Evolutionary conservation across 371 early-diverging fungal genomes (phyloP), one percentile per base, ranked within the genome.

Genomic region (Mortierella sp.): DNA sequence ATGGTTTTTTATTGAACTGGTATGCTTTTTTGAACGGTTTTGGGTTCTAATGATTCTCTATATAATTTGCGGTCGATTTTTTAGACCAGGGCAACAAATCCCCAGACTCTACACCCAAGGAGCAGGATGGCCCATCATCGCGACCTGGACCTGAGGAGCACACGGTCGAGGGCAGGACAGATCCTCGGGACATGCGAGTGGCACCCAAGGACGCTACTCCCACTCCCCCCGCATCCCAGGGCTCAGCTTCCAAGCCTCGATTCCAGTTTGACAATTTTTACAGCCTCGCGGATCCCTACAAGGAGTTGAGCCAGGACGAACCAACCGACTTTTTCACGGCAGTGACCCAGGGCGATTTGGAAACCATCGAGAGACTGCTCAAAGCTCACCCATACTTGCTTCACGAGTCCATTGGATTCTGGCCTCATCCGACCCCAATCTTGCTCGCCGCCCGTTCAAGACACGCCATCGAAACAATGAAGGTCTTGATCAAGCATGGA

Each of bases 201-300:
- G 40, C 26, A 7, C 71, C 71, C 53, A 76, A 71, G 40, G 76
- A 70, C 5, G 61, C n/a, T 31, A 22, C 72, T 29, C 68, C 68
- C 9, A 22, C 72, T 29, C 68, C 68, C 9, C 74, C 74, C 39
- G 13, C 63, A 8, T 73, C 74, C 34, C 67, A 55, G 40, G 45
- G 53, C 13, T 26, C 53, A 11, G 53, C 53, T 53, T 53, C 70
- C 31, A 77, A 77, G 34, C 71, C 68, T 24, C 74, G 72, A 2
- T 65, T 82, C 11, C 78, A 70, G 45, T 66, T 74, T 22, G 74
- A 82, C 67, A 82, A 82, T 70, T 82, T 82, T 74, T 82, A 82
- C 70, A 82, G 82, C 58, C 77, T 82, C 13, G 61, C 74, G 11
- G 82, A 82, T 13, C 82, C 82, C 16, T 82, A 82, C 82, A 82